A percentile compares a stretch with the other conserved stretches of the same genome.
These are phyloP conservation scores for Dovyalis caffra DNA, from an alignment of 345 rosid species.

Conservation along the genomic window DNA sequence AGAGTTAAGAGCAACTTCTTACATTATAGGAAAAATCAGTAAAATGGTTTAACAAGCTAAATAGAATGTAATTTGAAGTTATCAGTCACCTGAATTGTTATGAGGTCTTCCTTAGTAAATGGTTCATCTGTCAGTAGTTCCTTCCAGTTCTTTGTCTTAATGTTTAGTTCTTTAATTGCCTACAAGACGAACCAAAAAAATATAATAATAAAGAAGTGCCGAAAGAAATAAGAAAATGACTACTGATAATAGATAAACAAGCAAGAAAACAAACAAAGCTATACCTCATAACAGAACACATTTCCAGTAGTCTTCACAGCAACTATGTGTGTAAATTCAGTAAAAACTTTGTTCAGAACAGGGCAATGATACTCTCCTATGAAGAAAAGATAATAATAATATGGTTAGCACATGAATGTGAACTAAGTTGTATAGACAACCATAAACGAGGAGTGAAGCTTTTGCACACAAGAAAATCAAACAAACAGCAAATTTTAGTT, in stretches of 20 bases:
- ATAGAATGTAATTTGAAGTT: background rate
- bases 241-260: background rate
- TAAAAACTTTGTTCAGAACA: constrained; percentile 86
- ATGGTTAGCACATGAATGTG: constrained; percentile 7
- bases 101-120: constrained; percentile 73
- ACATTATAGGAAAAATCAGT: constrained; percentile 4
- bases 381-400: constrained; percentile 9
- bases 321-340: constrained; percentile 87
- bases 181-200: constrained; percentile 28
- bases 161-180: constrained; percentile 89
- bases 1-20: constrained; percentile 9
- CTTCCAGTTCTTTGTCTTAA: constrained; percentile 91
- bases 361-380: constrained; percentile 92
- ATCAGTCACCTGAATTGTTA: constrained; percentile 68
- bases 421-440: background rate
- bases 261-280: constrained; percentile 7
- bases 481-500: background rate
- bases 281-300: constrained; percentile 92
- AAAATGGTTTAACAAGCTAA: constrained; percentile 13
- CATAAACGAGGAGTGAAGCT: background rate
- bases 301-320: constrained; percentile 90
- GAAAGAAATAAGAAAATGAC: constrained; percentile 11
- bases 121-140: constrained; percentile 88
- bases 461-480: background rate
- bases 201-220: background rate